A percentile compares a stretch with the other conserved stretches of the same genome.
Conservation (phyloP, 495 filamentous ascomycete genomes). For the Aspergillus egyptiacus region DNA sequence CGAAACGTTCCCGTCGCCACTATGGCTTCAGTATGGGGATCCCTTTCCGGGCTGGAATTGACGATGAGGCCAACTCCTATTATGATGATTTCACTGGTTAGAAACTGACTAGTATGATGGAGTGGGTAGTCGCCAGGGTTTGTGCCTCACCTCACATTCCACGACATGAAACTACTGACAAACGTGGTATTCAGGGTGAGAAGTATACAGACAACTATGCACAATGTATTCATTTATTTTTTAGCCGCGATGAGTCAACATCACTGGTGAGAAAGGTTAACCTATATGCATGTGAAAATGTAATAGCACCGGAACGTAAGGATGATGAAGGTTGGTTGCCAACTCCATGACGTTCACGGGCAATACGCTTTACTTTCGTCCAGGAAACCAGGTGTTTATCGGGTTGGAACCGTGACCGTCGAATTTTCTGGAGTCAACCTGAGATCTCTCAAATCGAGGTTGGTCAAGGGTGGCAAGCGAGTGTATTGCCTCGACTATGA, state of each 20-base stretch:
- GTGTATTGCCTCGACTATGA: background rate
- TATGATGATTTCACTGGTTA: background rate
- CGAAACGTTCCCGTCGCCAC: background rate
- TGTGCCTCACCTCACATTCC: background rate
- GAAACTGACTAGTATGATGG: slow-evolving; percentile 3
- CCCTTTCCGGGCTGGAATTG: background rate
- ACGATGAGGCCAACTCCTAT: background rate
- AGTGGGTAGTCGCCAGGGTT: slow-evolving; percentile 8
- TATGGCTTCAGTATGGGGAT: background rate
- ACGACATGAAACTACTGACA: background rate
- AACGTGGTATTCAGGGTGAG: background rate
- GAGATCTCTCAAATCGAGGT: background rate
- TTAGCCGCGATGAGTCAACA: too few relatives aligned
- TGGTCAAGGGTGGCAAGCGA: background rate
- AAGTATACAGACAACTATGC: slow-evolving; percentile 1
- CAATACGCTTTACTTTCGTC: too few relatives aligned
- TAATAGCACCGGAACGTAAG: background rate
- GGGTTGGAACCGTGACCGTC: background rate
- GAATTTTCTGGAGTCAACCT: background rate
- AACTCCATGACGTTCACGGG: too few relatives aligned
- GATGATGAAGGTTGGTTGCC: background rate
- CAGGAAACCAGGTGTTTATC: slow-evolving; percentile 3
- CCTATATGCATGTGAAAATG: background rate
- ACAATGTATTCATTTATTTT: background rate
- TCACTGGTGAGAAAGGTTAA: background rate